Percentiles rank a stretch among this genome's conserved stretches.
Conservation (phyloP, 345 rosid genomes). For the Rhodamnia rubescens region DNA sequence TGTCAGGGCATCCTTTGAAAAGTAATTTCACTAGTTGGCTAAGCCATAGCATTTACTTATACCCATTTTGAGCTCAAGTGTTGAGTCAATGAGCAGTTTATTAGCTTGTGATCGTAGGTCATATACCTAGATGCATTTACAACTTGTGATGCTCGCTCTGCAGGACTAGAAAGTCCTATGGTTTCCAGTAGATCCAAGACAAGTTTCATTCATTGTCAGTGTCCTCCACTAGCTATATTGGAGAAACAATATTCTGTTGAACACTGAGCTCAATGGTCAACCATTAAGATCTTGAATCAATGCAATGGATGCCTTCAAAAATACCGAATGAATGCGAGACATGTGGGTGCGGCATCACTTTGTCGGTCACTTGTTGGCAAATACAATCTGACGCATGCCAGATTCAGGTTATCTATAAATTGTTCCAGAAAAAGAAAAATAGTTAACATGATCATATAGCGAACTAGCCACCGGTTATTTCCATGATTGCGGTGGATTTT, state of each 20-base stretch:
- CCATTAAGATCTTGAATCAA: background rate
- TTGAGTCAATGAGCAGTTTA: background rate
- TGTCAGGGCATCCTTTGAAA: background rate
- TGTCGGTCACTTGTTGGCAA: background rate
- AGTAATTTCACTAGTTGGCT: background rate
- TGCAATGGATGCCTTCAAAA: background rate
- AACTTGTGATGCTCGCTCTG: background rate
- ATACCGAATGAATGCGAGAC: background rate
- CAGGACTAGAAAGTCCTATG: background rate
- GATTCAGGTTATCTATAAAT: background rate
- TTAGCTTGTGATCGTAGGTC: background rate
- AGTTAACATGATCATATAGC: background rate
- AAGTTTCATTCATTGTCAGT: background rate
- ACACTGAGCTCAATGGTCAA: background rate
- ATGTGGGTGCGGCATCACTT: background rate
- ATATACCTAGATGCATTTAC: background rate
- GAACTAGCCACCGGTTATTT: background rate
- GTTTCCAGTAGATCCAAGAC: background rate
- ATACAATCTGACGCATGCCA: background rate
- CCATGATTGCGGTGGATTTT: background rate
- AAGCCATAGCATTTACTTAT: background rate
- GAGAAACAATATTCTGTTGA: background rate
- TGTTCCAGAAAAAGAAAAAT: background rate
- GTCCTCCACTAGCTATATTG: background rate
- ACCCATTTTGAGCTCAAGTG: background rate